Conservation (phyloP, 2,329 filamentous ascomycete genomes). For the Dothistroma pini region DNA sequence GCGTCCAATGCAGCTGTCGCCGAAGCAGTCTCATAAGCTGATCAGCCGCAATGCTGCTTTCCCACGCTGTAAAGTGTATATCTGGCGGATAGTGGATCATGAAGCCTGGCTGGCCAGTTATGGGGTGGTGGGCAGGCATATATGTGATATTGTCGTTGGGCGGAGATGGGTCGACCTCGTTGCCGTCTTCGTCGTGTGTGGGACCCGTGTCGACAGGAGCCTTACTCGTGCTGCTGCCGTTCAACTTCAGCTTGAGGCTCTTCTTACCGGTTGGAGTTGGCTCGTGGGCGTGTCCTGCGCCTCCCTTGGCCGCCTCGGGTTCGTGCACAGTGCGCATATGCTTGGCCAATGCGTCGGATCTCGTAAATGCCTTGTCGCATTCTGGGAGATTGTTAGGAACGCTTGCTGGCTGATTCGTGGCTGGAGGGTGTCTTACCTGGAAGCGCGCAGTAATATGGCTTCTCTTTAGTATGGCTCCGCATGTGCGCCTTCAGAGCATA, state of each 20-base stretch:
- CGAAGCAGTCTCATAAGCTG: conserved; percentile 61
- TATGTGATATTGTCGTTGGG: conserved; percentile 57
- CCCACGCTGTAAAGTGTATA: conserved; percentile 60
- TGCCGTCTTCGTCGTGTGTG: conserved; percentile 32
- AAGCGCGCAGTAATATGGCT: conserved; percentile 94
- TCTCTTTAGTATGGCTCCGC: conserved; percentile 96
- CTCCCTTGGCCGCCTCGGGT: conserved; percentile 73
- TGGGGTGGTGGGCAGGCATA: conserved; percentile 56
- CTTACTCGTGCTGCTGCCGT: conserved; percentile 25
- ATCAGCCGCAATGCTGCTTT: conserved; percentile 63
- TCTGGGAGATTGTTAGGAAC: conserved; percentile 53
- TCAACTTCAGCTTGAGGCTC: conserved; percentile 44
- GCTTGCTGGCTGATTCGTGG: neutral
- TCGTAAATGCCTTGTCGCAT: conserved; percentile 94
- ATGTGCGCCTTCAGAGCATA: conserved; percentile 97
- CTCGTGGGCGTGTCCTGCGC: conserved; percentile 70
- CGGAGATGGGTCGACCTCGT: conserved; percentile 31
- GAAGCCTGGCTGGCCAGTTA: conserved; percentile 50
- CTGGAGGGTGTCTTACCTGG: conserved; percentile 60
- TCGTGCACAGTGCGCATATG: conserved; percentile 99
- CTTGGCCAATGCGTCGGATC: conserved; percentile 92
- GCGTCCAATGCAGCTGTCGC: conserved; percentile 69
- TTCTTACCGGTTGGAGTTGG: conserved; percentile 47
- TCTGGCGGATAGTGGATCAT: conserved; percentile 54
- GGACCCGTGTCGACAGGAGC: conserved; percentile 24